A percentile compares a stretch with the other conserved stretches of the same genome.
phyloP scores from a whole-genome alignment of 2,329 filamentous ascomycete genomes.

The Ophiostoma ulmi region DNA sequence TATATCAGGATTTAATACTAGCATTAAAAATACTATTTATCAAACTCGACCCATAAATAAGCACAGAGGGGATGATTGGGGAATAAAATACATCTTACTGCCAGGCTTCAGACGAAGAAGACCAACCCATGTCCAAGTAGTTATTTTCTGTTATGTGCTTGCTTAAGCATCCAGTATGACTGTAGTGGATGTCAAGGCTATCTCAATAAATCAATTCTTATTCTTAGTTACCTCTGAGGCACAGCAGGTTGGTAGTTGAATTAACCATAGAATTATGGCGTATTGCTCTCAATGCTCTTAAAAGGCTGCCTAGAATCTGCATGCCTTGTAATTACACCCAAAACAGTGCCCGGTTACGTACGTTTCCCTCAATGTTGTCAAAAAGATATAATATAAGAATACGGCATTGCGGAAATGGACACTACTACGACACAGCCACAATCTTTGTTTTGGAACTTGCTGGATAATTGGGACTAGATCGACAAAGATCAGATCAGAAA shows the following conservation, averaged over 20 bases:
- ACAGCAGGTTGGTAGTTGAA: not conserved
- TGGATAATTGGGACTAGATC: not conserved
- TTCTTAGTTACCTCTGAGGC: not conserved
- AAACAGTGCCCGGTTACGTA: not conserved
- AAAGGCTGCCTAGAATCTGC: not conserved
- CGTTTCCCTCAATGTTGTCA: not conserved
- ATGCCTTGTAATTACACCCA: not conserved
- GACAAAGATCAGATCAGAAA: not conserved
- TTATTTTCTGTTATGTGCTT: not conserved
- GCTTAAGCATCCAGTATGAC: not conserved
- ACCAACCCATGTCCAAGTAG: not conserved
- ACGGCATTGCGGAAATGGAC: not conserved
- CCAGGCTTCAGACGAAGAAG: not conserved
- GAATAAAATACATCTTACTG: too few relatives aligned
- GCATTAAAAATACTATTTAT: not conserved
- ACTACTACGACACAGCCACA: not conserved
- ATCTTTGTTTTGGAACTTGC: not conserved
- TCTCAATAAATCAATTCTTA: not conserved
- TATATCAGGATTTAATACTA: not conserved
- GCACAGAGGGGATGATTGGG: not conserved
- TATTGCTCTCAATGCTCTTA: not conserved
- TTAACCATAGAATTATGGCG: not conserved
- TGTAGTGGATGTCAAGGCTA: not conserved
- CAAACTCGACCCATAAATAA: not conserved
- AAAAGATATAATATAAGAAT: not conserved